These are phyloP conservation scores for Nannizzia gypsea DNA, from an alignment of 2,329 filamentous ascomycete genomes.

Conservation along the genomic window DNA sequence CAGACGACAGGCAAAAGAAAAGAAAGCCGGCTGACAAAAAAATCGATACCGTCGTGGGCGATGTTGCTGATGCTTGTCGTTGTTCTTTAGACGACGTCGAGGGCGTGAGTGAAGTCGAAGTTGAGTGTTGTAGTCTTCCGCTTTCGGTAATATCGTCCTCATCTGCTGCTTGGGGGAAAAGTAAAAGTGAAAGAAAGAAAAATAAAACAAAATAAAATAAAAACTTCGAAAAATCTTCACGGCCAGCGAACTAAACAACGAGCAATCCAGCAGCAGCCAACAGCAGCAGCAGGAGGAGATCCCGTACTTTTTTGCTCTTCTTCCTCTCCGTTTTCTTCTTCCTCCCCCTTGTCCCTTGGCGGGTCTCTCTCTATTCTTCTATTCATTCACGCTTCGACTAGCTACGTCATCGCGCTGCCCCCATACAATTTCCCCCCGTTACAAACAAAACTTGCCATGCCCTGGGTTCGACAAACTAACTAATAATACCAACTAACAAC, in stretches of 20 bases:
- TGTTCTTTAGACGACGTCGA: neutral
- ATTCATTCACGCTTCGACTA: too few relatives aligned
- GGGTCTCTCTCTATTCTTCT: neutral
- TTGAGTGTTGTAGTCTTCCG: neutral
- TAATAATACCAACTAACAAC: neutral
- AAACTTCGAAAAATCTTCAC: too few relatives aligned
- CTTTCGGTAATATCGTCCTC: neutral
- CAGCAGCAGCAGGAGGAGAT: neutral
- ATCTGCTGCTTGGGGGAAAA: neutral
- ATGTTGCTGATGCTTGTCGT: neutral
- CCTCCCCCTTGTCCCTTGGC: neutral
- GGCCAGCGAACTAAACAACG: neutral
- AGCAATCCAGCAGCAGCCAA: neutral
- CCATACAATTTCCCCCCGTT: neutral
- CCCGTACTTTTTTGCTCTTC: neutral
- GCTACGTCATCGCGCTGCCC: slow-evolving; percentile 3
- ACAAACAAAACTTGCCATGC: neutral
- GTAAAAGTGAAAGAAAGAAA: too few relatives aligned
- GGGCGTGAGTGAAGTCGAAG: neutral
- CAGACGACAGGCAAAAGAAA: neutral
- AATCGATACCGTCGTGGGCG: neutral
- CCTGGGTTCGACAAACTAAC: neutral
- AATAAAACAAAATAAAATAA: too few relatives aligned
- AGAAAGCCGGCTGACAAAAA: neutral
- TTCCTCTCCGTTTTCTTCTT: neutral